These are phyloP conservation scores for Naganishia sp. DNA, from an alignment of 1,284 basidiomycete species.

Conservation along the genomic window DNA sequence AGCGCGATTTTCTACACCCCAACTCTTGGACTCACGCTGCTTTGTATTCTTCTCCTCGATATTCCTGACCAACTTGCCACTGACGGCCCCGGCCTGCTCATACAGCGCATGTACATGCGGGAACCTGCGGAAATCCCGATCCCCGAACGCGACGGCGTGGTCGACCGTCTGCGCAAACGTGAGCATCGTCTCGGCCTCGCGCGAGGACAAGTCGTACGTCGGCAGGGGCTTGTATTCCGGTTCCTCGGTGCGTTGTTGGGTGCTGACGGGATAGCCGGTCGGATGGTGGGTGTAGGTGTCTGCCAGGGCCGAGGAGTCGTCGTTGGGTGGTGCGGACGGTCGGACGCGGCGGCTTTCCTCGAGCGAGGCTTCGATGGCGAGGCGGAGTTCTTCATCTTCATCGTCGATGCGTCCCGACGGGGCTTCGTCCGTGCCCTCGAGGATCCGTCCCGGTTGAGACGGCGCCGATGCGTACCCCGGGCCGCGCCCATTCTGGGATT, in stretches of 20 bases:
- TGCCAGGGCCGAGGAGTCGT: slow-evolving; percentile 21
- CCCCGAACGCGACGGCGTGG: slow-evolving; percentile 75
- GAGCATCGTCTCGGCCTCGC: slow-evolving; percentile 79
- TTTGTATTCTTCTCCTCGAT: slow-evolving; percentile 84
- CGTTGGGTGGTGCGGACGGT: slow-evolving; percentile 71
- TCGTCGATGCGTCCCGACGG: slow-evolving; percentile 65
- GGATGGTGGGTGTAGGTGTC: slow-evolving; percentile 3
- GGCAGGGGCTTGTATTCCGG: slow-evolving; percentile 55
- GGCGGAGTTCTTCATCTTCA: slow-evolving; percentile 86
- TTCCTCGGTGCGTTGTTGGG: background rate
- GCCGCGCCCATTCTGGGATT: slow-evolving; percentile 58
- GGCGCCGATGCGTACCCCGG: slow-evolving; percentile 63
- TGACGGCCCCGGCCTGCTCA: slow-evolving; percentile 75
- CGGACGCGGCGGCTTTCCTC: slow-evolving; percentile 76
- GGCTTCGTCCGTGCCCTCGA: slow-evolving; percentile 47
- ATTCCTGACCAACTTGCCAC: slow-evolving; percentile 80
- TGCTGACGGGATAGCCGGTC: background rate
- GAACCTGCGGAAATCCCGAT: slow-evolving; percentile 72
- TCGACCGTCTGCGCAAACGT: slow-evolving; percentile 88
- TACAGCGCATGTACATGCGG: slow-evolving; percentile 80
- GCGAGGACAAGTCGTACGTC: slow-evolving; percentile 72
- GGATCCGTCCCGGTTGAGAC: slow-evolving; percentile 56
- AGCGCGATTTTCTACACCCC: background rate
- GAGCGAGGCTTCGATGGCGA: slow-evolving; percentile 94
- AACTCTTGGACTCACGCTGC: slow-evolving; percentile 66